Conservation (phyloP, 2,329 filamentous ascomycete genomes). For the Clonostachys byssicola region DNA sequence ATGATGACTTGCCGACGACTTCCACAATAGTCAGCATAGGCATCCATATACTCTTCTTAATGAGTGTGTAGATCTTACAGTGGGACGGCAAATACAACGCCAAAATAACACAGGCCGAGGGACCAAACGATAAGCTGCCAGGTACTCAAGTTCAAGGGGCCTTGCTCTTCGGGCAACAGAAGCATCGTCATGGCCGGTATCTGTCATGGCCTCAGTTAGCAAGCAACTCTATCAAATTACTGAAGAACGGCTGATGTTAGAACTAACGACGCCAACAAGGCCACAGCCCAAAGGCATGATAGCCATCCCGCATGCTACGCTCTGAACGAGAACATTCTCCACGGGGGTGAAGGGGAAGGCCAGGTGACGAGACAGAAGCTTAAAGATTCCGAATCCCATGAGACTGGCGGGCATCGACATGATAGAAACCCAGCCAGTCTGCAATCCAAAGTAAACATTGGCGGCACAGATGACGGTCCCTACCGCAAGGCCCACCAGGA, state of each 20-base stretch:
- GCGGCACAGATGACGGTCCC: slow-evolving; percentile 92
- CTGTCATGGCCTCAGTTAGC: slow-evolving; percentile 15
- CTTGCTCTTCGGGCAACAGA: slow-evolving; percentile 71
- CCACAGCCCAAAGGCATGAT: slow-evolving; percentile 96
- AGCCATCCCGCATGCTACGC: slow-evolving; percentile 89
- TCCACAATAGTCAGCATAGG: not conserved
- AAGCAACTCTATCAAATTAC: not conserved
- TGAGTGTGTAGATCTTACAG: slow-evolving; percentile 39
- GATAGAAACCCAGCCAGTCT: slow-evolving; percentile 69
- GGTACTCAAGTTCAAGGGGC: slow-evolving; percentile 67
- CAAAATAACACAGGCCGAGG: slow-evolving; percentile 90
- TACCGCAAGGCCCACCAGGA: slow-evolving; percentile 75
- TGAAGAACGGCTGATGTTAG: not conserved
- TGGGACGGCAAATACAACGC: slow-evolving; percentile 93
- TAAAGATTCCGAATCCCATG: slow-evolving; percentile 93
- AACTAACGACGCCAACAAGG: slow-evolving; percentile 78
- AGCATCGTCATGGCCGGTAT: slow-evolving; percentile 90
- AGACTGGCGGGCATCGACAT: slow-evolving; percentile 97
- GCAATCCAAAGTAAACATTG: slow-evolving; percentile 98
- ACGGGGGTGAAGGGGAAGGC: slow-evolving; percentile 84
- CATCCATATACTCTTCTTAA: not conserved
- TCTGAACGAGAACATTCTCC: slow-evolving; percentile 95
- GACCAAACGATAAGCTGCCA: slow-evolving; percentile 86
- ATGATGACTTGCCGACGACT: slow-evolving; percentile 87
- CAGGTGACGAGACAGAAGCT: slow-evolving; percentile 67